Evolutionary conservation across 1,284 basidiomycete species (phyloP).

Genomic region (Stereum hirsutum): DNA sequence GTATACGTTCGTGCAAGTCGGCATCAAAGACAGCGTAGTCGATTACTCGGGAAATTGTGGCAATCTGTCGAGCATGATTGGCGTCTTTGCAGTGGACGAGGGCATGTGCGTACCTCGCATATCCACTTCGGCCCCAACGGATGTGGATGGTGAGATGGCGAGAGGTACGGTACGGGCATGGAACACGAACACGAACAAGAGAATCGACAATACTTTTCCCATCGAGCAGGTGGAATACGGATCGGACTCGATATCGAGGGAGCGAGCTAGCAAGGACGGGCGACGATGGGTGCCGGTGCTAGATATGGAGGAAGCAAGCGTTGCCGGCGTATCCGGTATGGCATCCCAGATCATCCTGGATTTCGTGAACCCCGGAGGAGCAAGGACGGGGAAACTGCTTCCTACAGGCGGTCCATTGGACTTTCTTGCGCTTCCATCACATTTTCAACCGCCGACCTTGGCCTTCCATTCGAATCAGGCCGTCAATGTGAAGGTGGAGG

Average conservation of each 20-base stretch:
- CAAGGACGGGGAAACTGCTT: constrained; percentile 60
- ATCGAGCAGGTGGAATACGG: no score
- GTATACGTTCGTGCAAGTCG: constrained; percentile 55
- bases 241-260: no score
- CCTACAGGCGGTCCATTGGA: constrained; percentile 49
- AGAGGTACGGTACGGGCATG: constrained; percentile 41
- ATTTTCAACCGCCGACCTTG: constrained; percentile 1
- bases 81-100: constrained; percentile 57
- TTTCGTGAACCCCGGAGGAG: constrained; percentile 57
- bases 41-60: constrained; percentile 67
- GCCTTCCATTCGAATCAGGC: background rate
- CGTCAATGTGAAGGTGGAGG: constrained; percentile 13
- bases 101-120: constrained; percentile 32
- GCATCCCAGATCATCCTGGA: constrained; percentile 60
- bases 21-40: constrained; percentile 44
- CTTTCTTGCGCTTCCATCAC: constrained; percentile 24
- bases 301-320: constrained; percentile 37
- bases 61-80: constrained; percentile 59
- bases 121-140: background rate
- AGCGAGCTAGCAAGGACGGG: constrained; percentile 15
- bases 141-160: constrained; percentile 6
- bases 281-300: constrained; percentile 28
- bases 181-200: constrained; percentile 63
- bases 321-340: constrained; percentile 59
- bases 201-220: constrained; percentile 60